Evolutionary conservation across 176 grass and related monocot genomes (phyloP).

Genomic region (Canna indica): DNA sequence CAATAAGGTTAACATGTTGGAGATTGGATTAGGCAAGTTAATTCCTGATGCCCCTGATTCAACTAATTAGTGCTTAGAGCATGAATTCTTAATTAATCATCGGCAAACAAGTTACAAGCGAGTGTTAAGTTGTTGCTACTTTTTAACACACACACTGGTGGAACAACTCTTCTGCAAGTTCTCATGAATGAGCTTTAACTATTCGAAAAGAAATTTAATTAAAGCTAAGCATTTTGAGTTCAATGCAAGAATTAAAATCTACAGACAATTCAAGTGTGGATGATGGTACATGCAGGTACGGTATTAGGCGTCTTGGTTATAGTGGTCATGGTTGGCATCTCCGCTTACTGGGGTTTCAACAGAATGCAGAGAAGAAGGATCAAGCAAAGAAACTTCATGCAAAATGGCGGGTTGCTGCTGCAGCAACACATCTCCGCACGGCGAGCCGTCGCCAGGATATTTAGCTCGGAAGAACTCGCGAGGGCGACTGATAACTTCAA

Average conservation of each 20-base stretch:
- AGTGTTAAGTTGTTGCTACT: no score
- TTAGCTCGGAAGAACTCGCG: constrained; percentile 35
- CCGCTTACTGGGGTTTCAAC: constrained; percentile 19
- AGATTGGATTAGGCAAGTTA: background rate
- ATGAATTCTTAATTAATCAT: no score
- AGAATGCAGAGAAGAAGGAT: constrained; percentile 16
- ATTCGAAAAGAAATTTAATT: no score
- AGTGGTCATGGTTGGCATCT: background rate
- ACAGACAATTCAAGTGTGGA: no score
- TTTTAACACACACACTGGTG: no score
- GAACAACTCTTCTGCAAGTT: no score
- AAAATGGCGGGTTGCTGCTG: constrained; percentile 44
- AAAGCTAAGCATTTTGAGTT: no score
- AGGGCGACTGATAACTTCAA: constrained; percentile 29
- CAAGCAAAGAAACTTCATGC: constrained; percentile 30
- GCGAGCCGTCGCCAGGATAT: constrained; percentile 27
- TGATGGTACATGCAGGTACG: constrained; percentile 10
- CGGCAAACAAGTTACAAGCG: no score
- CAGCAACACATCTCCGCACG: constrained; percentile 31
- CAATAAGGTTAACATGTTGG: background rate
- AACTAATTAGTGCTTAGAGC: no score
- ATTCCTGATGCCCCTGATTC: no score
- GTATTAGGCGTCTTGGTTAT: constrained; percentile 17
- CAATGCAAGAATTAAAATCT: no score
- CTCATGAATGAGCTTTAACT: no score